Conservation (phyloP, 345 rosid genomes). For the Pseudoturritis turrita region DNA sequence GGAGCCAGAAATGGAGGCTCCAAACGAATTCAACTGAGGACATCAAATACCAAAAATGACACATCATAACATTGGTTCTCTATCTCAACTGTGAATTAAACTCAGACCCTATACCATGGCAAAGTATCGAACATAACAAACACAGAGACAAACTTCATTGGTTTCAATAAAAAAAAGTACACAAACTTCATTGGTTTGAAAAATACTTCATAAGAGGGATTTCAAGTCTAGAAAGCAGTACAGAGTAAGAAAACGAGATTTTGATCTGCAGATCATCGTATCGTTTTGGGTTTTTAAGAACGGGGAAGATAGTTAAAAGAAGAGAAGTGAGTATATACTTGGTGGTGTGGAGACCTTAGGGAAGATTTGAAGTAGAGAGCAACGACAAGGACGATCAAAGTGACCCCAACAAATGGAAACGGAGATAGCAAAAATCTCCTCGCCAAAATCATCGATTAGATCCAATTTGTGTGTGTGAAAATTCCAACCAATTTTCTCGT, state of each 20-base stretch:
- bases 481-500: too few species aligned
- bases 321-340: slow-evolving; percentile 37
- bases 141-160: neutral
- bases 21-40: too few species aligned
- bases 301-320: neutral
- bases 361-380: slow-evolving; percentile 47
- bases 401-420: slow-evolving; percentile 32
- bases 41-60: neutral
- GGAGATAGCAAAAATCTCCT: slow-evolving; percentile 35
- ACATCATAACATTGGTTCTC: neutral
- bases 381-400: slow-evolving; percentile 42
- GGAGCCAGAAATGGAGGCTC: too few species aligned
- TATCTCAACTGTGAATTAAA: neutral
- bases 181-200: too few species aligned
- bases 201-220: too few species aligned
- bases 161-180: too few species aligned
- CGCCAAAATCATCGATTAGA: slow-evolving; percentile 21
- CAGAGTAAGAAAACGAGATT: neutral
- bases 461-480: slow-evolving; percentile 10
- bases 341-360: slow-evolving; percentile 30
- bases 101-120: neutral
- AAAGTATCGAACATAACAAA: neutral
- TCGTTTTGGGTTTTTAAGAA: too few species aligned
- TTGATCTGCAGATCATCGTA: neutral
- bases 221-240: too few species aligned